Conservation (phyloP, 371 early-diverging fungal species). For the Mucor mucedo region DNA sequence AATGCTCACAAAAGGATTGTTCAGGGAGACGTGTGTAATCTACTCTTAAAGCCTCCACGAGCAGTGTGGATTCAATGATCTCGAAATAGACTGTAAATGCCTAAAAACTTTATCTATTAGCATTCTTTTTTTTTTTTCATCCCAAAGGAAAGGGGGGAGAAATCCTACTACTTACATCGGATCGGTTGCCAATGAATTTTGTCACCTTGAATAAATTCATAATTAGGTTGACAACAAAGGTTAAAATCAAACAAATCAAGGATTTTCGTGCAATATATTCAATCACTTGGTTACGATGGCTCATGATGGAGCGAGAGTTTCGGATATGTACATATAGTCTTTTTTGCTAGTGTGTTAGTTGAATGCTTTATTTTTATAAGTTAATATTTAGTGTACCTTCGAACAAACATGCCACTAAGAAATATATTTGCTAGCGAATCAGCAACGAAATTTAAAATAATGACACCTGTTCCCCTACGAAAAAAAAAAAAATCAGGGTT, state of each 20-base stretch:
- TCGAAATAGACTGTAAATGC: constrained; percentile 53
- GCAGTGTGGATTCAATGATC: constrained; percentile 49
- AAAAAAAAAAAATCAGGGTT: neutral
- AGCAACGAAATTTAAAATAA: constrained; percentile 49
- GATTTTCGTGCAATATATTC: constrained; percentile 56
- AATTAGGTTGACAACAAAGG: constrained; percentile 42
- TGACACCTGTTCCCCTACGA: constrained; percentile 49
- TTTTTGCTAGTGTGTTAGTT: neutral
- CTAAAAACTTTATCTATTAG: constrained; percentile 11
- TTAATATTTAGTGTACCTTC: constrained; percentile 30
- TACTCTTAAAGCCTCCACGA: constrained; percentile 52
- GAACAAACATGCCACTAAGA: constrained; percentile 56
- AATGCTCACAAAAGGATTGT: constrained; percentile 45
- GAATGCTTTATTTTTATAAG: neutral
- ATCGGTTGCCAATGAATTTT: constrained; percentile 40
- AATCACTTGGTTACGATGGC: constrained; percentile 41
- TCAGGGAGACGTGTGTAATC: constrained; percentile 37
- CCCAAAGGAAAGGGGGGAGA: no score
- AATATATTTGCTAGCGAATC: constrained; percentile 48
- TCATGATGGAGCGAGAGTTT: constrained; percentile 37
- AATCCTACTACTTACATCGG: constrained; percentile 41
- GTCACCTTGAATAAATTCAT: constrained; percentile 54
- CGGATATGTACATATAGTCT: constrained; percentile 47
- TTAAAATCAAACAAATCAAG: constrained; percentile 40
- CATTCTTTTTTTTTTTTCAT: no score